phyloP scores from a whole-genome alignment of 345 rosid genomes.

The Acer campestre region DNA sequence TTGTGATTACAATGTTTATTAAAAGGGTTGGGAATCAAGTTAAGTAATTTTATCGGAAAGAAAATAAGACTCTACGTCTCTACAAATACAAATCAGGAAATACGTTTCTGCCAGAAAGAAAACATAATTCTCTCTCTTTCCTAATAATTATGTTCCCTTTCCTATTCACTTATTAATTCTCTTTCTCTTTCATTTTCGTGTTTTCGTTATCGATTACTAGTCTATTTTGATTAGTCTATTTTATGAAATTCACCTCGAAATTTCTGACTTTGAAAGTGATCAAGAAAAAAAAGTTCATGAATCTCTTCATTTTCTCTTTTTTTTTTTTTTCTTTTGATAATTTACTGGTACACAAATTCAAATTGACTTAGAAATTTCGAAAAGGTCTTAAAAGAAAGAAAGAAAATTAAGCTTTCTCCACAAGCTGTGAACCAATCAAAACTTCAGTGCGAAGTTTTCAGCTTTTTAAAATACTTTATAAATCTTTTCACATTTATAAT shows the following conservation, averaged over 20 bases:
- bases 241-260: neutral
- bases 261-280: neutral
- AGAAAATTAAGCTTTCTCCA: neutral
- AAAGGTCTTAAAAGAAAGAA: neutral
- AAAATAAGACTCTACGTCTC: no score
- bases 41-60: no score
- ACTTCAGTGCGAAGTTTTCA: neutral
- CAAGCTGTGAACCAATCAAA: conserved; percentile 1
- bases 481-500: no score
- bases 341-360: neutral
- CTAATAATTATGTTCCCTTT: no score
- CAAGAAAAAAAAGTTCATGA: neutral
- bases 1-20: no score
- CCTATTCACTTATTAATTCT: no score
- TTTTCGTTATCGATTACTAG: neutral
- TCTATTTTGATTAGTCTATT: neutral
- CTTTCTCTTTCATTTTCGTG: no score
- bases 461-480: no score
- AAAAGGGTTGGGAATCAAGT: no score
- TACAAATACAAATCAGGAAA: no score
- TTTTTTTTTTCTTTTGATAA: neutral
- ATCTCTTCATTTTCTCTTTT: neutral
- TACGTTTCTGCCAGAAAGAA: no score
- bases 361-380: neutral
- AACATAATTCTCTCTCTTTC: no score